Evolutionary conservation across 2,329 filamentous ascomycete species (phyloP), one percentile per base, ranked within the genome.

Genomic region (Penicillium sp.): DNA sequence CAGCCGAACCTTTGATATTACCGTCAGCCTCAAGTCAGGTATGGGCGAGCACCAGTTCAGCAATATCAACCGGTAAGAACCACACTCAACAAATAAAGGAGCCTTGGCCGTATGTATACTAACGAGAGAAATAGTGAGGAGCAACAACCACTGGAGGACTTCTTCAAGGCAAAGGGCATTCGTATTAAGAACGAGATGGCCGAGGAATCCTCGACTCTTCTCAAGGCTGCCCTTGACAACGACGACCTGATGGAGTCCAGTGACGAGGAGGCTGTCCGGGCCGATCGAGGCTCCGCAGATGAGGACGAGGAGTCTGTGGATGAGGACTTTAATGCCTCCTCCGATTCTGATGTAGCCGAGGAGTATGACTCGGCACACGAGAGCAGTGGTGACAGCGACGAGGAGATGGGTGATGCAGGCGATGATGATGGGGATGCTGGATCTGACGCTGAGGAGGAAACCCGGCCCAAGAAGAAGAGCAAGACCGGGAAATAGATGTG

Each of bases 111-210:
- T 54, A 72, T 66, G 19, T 13, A n/a, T 60, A 73, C 68, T 76
- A 65, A 73, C 65, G 40, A 65, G 72, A 64, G 42, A 17, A 38
- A 61, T 59, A 85, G 85, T 70, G 95, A 99, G 82, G 95, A 99
- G 76, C 92, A 98, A 79, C 91, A 95, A 80, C 91, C 92, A 7
- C 86, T 99, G n/a, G 95, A 99, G 78, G 89, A 90, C 69, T 99
- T 99, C 82, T 97, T 99, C 86, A 95, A 96, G 80, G 87, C 92
- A 70, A 98, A 98, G 84, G 91, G 90, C 64, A 86, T 99, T 73
- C 91, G 94, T 58, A 93, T 96, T 60, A 98, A 97, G 88, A 99
- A 99, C 78, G 95, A 99, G 81, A 97, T 99, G 82, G 90, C 96
- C 65, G 95, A 97, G 76, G 95, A 99, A 70, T 82, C 85, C 35